Conservation (phyloP, 2,329 filamentous ascomycete species). For the Arthrobotrys conoides region DNA sequence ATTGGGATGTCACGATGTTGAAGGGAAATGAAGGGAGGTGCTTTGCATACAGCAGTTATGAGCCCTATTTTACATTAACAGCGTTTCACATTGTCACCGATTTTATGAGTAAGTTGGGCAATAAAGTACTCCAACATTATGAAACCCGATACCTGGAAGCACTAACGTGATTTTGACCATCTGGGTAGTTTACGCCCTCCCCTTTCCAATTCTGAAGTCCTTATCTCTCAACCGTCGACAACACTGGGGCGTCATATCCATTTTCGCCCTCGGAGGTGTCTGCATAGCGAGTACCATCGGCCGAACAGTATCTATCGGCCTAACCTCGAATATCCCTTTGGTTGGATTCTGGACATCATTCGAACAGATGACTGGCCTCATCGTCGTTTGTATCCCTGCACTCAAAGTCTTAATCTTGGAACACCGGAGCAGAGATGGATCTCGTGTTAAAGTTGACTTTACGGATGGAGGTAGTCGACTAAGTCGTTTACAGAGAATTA, state of each 20-base stretch:
- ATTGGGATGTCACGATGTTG: slow-evolving; percentile 56
- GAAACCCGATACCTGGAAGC: background rate
- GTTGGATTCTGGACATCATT: slow-evolving; percentile 54
- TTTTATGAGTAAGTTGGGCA: slow-evolving; percentile 42
- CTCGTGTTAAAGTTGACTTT: slow-evolving; percentile 38
- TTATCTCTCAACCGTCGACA: slow-evolving; percentile 48
- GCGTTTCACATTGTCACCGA: slow-evolving; percentile 50
- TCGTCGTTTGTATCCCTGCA: slow-evolving; percentile 49
- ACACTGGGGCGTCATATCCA: slow-evolving; percentile 56
- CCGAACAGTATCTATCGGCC: slow-evolving; percentile 49
- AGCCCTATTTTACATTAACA: slow-evolving; percentile 52
- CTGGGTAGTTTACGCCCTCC: slow-evolving; percentile 41
- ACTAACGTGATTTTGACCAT: background rate
- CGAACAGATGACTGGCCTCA: slow-evolving; percentile 56
- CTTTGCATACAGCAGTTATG: slow-evolving; percentile 55
- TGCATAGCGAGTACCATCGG: slow-evolving; percentile 55
- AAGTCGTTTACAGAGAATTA: slow-evolving; percentile 49
- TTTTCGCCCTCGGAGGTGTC: slow-evolving; percentile 54
- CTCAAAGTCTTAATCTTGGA: slow-evolving; percentile 53
- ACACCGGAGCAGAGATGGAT: slow-evolving; percentile 49
- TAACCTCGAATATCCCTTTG: slow-evolving; percentile 41
- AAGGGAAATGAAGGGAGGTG: slow-evolving; percentile 43
- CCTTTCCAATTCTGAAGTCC: slow-evolving; percentile 44
- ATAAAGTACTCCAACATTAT: background rate
- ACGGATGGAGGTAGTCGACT: slow-evolving; percentile 48